phyloP scores from a whole-genome alignment of 148 eudicot species.

The Diospyros lotus region DNA sequence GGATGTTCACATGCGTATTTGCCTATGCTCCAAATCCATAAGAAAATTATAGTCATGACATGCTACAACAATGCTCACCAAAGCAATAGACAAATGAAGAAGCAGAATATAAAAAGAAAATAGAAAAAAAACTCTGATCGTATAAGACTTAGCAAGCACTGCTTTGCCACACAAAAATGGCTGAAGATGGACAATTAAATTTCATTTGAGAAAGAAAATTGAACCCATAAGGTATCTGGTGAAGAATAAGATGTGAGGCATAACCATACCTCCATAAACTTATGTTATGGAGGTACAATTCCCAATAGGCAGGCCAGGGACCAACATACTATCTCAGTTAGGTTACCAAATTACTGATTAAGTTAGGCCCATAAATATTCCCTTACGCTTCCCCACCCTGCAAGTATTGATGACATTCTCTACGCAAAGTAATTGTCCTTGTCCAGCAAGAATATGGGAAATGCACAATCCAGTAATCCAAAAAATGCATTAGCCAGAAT shows the following conservation, averaged over 20 bases:
- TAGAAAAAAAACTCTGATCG: background rate
- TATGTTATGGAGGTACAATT: background rate
- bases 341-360: background rate
- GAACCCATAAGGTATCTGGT: background rate
- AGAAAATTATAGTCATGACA: background rate
- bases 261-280: background rate
- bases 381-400: background rate
- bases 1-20: conserved; percentile 91
- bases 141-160: background rate
- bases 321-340: background rate
- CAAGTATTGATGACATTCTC: background rate
- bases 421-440: background rate
- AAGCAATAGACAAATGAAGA: background rate
- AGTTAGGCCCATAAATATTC: background rate
- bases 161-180: background rate
- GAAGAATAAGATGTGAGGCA: background rate
- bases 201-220: too few species aligned
- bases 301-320: background rate
- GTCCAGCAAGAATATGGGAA: background rate
- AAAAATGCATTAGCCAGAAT: background rate
- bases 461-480: background rate
- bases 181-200: background rate
- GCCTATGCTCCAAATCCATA: conserved; percentile 52
- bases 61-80: background rate
- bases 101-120: background rate